Base-by-base conservation (phyloP, 176 grass and related monocot species). In the Oropetium thomaeum region DNA sequence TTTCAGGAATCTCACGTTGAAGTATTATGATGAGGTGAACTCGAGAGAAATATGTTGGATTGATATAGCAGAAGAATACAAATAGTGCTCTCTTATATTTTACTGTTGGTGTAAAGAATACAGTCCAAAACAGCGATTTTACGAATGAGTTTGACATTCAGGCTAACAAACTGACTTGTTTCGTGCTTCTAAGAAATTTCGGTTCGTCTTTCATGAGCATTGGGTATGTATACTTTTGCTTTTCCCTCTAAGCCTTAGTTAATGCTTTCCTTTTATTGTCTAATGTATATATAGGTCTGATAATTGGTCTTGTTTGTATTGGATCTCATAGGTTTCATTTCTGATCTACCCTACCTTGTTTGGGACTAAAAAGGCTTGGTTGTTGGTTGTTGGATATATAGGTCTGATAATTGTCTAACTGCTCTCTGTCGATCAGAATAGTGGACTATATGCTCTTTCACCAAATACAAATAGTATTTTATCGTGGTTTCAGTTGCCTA, bases 1-100 rank as follows among this genome's bases (percentile, higher is more conserved):
- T 70, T 76, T 76, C 65, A 81, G 84, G 65, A 57, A 57, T 10
- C 49, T 74, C 37, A 52, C 15, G 49, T 74, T 75, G 27, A 62
- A 75, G 35, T 45, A 38, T 81, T 37, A 81, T 76, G 78, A 45
- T 35, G 62, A 81, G 16, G 20, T 41, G 59, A 75, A 39, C 62
- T 62, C 69, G 43, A 27, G 28, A 61, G 63, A 5, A 81, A 43
- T 70, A 45, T 70, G 71, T 54, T 81, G 55, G 22, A 64, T 27
- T 49, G 51, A 42, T 62, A n/a, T n/a, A n/a, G n/a, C n/a, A n/a
- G n/a, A 53, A 28, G 61, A 35, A 33, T 34, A 68, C 49, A 22
- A 76, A 51, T 47, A 26, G 37, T 81, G 44, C 31, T 81, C 39
- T 29, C 52, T 76, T 41, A 67, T 82, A 1, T 58, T 63, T 38